Conservation (phyloP, 1,139 yeast genomes). For the Pichia sp. region DNA sequence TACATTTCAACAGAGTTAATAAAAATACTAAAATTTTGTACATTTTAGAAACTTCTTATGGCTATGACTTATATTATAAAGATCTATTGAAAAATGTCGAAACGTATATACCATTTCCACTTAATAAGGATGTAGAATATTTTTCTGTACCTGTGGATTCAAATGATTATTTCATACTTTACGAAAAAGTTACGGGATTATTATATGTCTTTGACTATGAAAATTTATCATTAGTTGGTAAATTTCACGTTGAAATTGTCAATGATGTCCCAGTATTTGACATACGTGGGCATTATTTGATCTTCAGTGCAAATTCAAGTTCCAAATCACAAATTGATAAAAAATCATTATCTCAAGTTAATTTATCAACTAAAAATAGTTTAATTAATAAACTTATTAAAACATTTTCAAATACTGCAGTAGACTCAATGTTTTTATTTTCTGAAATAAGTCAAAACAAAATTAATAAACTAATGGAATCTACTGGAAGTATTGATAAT, state of each 20-base stretch:
- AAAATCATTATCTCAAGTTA: constrained; percentile 36
- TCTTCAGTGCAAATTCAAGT: constrained; percentile 35
- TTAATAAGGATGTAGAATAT: neutral
- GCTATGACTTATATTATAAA: neutral
- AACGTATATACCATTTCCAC: neutral
- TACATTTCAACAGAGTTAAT: neutral
- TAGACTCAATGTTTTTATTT: constrained; percentile 47
- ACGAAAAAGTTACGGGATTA: constrained; percentile 16
- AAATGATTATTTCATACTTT: constrained; percentile 15
- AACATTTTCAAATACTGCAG: constrained; percentile 45
- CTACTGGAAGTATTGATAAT: too few species aligned
- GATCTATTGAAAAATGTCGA: neutral
- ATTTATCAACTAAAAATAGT: constrained; percentile 42
- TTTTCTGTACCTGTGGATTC: constrained; percentile 12
- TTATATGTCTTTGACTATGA: constrained; percentile 11
- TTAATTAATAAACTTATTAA: constrained; percentile 42
- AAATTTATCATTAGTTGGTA: neutral
- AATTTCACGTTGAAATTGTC: constrained; percentile 34
- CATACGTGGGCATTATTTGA: constrained; percentile 45
- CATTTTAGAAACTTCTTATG: neutral
- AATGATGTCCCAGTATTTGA: constrained; percentile 44
- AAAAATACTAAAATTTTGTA: neutral
- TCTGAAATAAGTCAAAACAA: constrained; percentile 45
- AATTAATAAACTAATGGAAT: constrained; percentile 35
- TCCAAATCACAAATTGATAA: constrained; percentile 10